Percentiles rank a stretch among this genome's conserved stretches.
Evolutionary conservation across 768 basidiomycete genomes (phyloP).

Genomic region (Podaxis sp.): DNA sequence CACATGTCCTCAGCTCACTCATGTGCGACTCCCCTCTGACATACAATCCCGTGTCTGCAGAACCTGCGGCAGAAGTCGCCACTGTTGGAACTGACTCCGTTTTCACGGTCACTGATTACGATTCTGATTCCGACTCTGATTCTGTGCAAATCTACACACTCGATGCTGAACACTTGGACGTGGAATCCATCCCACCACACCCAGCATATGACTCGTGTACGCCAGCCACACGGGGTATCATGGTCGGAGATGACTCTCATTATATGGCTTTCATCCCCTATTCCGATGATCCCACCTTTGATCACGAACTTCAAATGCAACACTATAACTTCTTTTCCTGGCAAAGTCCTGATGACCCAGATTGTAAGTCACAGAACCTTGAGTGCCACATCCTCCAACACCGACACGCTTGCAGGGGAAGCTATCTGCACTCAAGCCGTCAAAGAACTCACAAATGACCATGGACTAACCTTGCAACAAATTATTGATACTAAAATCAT

Average conservation of each 20-base stretch:
- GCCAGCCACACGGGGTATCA: conserved; percentile 41
- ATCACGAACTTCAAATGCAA: conserved; percentile 30
- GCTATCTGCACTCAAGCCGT: conserved; percentile 45
- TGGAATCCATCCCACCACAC: conserved; percentile 13
- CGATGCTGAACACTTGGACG: neutral
- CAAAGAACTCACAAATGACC: conserved; percentile 32
- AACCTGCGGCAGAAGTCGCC: neutral
- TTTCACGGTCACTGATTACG: neutral
- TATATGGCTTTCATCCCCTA: conserved; percentile 59
- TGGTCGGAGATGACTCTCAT: conserved; percentile 54
- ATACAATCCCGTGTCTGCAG: neutral
- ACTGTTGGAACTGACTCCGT: neutral
- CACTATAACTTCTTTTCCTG: conserved; percentile 48
- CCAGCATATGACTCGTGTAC: conserved; percentile 56
- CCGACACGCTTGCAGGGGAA: conserved; percentile 31
- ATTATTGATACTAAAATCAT: conserved; percentile 49
- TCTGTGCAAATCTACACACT: neutral
- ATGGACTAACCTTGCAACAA: conserved; percentile 33
- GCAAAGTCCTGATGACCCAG: conserved; percentile 35
- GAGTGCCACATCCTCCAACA: neutral
- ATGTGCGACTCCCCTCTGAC: neutral
- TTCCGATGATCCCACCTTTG: conserved; percentile 55
- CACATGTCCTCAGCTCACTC: neutral
- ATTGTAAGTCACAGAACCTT: conserved; percentile 24
- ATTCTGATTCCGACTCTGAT: neutral